phyloP scores from a whole-genome alignment of 2,329 filamentous ascomycete genomes.

The Apiospora aurea region DNA sequence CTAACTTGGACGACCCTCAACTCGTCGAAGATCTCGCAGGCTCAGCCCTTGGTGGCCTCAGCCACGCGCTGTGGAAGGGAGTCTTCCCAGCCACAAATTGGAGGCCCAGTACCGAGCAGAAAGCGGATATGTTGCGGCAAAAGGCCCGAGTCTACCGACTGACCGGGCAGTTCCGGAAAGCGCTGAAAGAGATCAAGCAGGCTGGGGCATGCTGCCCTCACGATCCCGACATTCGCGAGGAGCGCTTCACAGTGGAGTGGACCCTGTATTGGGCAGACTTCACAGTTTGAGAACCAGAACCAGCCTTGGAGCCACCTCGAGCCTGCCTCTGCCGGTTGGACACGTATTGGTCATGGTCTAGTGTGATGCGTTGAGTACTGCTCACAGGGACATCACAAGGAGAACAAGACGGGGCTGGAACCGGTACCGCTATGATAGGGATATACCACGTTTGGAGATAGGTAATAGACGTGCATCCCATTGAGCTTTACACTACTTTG shows the following conservation, averaged over 20 bases:
- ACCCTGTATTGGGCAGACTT: background rate
- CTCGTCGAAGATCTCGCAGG: background rate
- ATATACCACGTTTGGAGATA: no score
- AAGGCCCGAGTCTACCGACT: background rate
- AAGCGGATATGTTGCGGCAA: background rate
- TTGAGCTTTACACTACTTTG: background rate
- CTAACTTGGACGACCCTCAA: background rate
- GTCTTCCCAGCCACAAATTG: background rate
- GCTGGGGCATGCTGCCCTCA: background rate
- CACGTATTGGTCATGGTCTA: background rate
- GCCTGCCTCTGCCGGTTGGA: no score
- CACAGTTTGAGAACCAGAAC: background rate
- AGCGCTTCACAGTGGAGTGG: background rate
- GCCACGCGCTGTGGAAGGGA: background rate
- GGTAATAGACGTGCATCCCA: background rate
- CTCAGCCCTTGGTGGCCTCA: background rate
- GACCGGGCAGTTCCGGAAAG: background rate
- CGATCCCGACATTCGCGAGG: background rate
- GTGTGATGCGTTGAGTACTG: background rate
- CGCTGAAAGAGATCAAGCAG: background rate
- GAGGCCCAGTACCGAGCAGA: background rate
- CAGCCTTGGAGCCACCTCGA: background rate
- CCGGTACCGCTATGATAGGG: background rate
- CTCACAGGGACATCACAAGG: background rate
- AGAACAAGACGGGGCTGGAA: background rate